Base-by-base conservation (phyloP, 2,329 filamentous ascomycete species). In the Aspergillus versicolor region DNA sequence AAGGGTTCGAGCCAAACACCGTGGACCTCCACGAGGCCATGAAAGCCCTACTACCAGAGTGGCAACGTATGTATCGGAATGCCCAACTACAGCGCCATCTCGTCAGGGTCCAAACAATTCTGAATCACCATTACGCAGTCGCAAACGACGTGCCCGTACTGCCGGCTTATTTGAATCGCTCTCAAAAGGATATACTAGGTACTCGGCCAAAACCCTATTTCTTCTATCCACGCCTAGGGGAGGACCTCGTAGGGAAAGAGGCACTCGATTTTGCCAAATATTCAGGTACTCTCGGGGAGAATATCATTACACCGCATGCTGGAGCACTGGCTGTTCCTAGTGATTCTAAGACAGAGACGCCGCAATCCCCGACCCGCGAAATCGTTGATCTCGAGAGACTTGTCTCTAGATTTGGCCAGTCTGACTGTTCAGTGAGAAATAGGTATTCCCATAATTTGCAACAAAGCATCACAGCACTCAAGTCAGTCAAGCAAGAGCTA, bases 1-100 rank as follows among this genome's bases (percentile, higher is more conserved):
- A 65, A 0, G 61, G 64, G 0, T 65, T 80, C 7, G 48, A 59
- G 2, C 59, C 58, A 3, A 52, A 55, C 1, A 64, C 73, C 3
- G 27, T 85, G 0, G 65, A 82, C 57, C 21, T 73, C 15, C 15
- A 34, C 6, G 38, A 59, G 0, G 58, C 67, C 12, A 30, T 61
- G 24, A 27, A 61, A 12, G 45, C 52, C 6, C 11, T 85, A 13
- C 60, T 63, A 0, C 73, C 74, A 0, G 78, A 83, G 50, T 86
- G 82, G 82, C 59, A 68, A 4, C 75, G 78, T 0, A 62, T 83
- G 0, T 77, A 73, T n/a, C 71, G 76, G 5, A 86, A 86, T 44
- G 58, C 73, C 9, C 72, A 81, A 27, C 70, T 85, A 0, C 75
- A 72, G 0, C 42, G 65, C 0, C 79, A 84, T 60, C 57, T 84